Conservation (phyloP, 768 basidiomycete genomes). For the Lactarius trivialis region DNA sequence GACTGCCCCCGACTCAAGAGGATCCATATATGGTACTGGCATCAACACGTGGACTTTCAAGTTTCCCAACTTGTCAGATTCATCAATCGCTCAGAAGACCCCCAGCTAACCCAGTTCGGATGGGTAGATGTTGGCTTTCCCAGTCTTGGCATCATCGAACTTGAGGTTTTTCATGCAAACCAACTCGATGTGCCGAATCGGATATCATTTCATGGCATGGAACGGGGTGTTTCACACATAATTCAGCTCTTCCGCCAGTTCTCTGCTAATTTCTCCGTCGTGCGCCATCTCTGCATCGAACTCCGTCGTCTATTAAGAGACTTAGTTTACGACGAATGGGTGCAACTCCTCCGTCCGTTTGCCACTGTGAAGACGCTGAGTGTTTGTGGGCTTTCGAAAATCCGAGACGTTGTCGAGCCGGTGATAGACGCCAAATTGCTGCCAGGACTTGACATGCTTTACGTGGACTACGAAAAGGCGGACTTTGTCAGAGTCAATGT, state of each 20-base stretch:
- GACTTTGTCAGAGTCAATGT: too few relatives aligned
- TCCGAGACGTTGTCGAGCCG: not conserved
- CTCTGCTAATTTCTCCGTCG: not conserved
- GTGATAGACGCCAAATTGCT: not conserved
- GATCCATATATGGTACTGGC: not conserved
- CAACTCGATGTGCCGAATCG: too few relatives aligned
- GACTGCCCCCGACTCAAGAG: not conserved
- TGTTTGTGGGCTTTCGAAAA: too few relatives aligned
- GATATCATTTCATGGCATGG: not conserved
- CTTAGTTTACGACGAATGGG: not conserved
- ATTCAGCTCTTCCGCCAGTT: not conserved
- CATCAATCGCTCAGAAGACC: not conserved
- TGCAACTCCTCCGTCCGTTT: not conserved
- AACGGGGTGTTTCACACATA: not conserved
- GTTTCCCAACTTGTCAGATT: not conserved
- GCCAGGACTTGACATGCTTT: not conserved
- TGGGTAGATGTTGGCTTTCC: not conserved
- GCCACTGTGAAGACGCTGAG: not conserved
- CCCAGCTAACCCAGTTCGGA: not conserved
- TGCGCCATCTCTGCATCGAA: not conserved
- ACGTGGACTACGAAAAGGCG: not conserved
- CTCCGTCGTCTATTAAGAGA: too few relatives aligned
- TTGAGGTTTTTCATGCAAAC: not conserved
- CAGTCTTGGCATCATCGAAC: not conserved
- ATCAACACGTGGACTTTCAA: not conserved